phyloP scores from a whole-genome alignment of 495 filamentous ascomycete species.

The Penicillium cataractarum region DNA sequence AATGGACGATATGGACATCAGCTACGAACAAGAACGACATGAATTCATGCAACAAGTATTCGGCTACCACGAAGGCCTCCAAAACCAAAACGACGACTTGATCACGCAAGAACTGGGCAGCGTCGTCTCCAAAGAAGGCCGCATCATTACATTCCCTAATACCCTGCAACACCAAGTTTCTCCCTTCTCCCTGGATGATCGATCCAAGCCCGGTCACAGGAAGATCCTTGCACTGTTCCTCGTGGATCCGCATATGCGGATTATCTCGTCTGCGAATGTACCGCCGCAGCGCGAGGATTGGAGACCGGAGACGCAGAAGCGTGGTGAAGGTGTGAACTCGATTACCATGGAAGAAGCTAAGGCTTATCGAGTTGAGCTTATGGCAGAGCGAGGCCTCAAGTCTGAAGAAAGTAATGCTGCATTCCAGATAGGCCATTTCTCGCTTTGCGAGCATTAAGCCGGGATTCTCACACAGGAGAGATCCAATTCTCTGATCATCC shows the following conservation, averaged over 20 bases:
- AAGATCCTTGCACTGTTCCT: slow-evolving; percentile 61
- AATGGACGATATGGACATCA: slow-evolving; percentile 16
- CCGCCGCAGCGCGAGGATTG: slow-evolving; percentile 55
- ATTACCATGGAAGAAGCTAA: slow-evolving; percentile 51
- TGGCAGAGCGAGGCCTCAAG: slow-evolving; percentile 45
- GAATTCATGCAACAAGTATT: slow-evolving; percentile 37
- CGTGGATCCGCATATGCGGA: slow-evolving; percentile 54
- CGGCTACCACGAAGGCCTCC: slow-evolving; percentile 20
- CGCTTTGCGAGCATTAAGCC: slow-evolving; percentile 36
- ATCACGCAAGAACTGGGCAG: slow-evolving; percentile 42
- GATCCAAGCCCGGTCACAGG: slow-evolving; percentile 54
- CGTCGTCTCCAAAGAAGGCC: slow-evolving; percentile 34
- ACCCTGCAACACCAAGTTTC: slow-evolving; percentile 55
- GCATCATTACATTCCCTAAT: slow-evolving; percentile 40
- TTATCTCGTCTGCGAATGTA: slow-evolving; percentile 59
- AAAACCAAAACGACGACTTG: slow-evolving; percentile 5
- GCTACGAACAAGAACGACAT: slow-evolving; percentile 36
- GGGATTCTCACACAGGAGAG: neutral
- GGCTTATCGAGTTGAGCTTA: slow-evolving; percentile 48
- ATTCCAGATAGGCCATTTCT: slow-evolving; percentile 26
- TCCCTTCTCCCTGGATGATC: slow-evolving; percentile 52
- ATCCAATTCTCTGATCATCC: too few relatives aligned
- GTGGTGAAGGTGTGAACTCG: slow-evolving; percentile 23
- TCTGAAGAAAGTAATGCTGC: slow-evolving; percentile 16
- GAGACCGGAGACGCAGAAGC: slow-evolving; percentile 21